Percentiles rank a stretch among this genome's conserved stretches.
Evolutionary conservation across 352 stramenopile genomes (phyloP).

Genomic region (Phytopythium oedochilum): DNA sequence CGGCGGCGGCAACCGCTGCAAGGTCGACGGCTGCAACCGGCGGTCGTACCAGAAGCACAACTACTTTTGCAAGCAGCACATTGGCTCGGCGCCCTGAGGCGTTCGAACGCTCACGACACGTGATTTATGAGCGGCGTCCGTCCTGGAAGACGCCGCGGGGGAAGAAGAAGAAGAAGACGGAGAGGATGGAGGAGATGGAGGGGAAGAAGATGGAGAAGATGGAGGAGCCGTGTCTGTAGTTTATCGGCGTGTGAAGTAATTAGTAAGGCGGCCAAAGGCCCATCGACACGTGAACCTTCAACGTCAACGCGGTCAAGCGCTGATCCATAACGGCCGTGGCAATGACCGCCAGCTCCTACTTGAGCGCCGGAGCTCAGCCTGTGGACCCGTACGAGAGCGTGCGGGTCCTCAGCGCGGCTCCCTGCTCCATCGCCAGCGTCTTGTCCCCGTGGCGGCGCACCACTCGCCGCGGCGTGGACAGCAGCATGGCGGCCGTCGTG

Average conservation of each 20-base stretch:
- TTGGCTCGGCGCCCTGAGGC: slow-evolving; percentile 6
- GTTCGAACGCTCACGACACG: no score
- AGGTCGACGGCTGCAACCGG: slow-evolving; percentile 60
- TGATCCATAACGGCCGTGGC: no score
- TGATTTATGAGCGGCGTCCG: slow-evolving; percentile 1
- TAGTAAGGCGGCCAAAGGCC: no score
- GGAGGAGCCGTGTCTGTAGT: no score
- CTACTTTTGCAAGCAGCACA: slow-evolving; percentile 71
- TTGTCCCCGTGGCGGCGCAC: slow-evolving; percentile 20
- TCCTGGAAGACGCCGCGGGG: slow-evolving; percentile 2
- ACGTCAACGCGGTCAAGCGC: slow-evolving; percentile 1
- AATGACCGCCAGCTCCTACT: no score
- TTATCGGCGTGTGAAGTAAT: no score
- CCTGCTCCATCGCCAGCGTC: slow-evolving; percentile 12
- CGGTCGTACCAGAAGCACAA: slow-evolving; percentile 65
- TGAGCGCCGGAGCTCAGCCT: no score
- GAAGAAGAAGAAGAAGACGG: no score
- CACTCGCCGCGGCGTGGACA: slow-evolving; percentile 50
- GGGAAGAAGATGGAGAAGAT: no score
- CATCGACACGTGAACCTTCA: neutral
- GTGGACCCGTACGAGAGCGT: slow-evolving; percentile 17
- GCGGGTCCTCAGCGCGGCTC: slow-evolving; percentile 1
- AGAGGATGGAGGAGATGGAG: no score
- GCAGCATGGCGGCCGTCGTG: slow-evolving; percentile 53
- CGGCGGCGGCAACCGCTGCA: slow-evolving; percentile 67